Evolutionary conservation across 1,284 basidiomycete genomes (phyloP).

Genomic region (Sporisorium reilianum): DNA sequence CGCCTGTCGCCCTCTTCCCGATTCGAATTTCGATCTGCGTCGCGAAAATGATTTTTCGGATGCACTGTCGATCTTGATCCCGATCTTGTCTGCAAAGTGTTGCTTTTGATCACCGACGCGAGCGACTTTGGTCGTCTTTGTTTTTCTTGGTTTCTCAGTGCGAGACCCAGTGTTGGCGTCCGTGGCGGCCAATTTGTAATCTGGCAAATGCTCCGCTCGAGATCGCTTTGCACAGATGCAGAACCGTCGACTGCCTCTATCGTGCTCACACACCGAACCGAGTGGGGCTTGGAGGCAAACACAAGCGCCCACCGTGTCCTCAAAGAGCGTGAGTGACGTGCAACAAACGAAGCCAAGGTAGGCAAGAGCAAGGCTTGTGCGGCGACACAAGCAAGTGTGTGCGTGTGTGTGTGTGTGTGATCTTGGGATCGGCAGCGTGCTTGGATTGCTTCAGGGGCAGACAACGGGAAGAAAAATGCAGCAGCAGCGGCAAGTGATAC

Average conservation of each 20-base stretch:
- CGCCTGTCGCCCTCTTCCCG: not conserved
- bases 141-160: not conserved
- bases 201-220: too few species aligned
- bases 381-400: not conserved
- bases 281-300: not conserved
- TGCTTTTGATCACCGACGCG: not conserved
- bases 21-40: not conserved
- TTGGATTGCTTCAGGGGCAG: not conserved
- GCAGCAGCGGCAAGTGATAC: not conserved
- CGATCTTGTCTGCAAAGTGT: not conserved
- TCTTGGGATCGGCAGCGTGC: not conserved
- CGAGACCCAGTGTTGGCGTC: not conserved
- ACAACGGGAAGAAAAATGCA: not conserved
- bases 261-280: not conserved
- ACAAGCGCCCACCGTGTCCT: not conserved
- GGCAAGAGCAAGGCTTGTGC: too few species aligned
- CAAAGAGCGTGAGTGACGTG: too few species aligned
- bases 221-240: too few species aligned
- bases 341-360: too few species aligned
- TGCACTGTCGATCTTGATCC: slow-evolving; percentile 7
- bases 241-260: too few species aligned
- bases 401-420: not conserved
- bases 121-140: too few species aligned
- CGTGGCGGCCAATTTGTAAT: not conserved
- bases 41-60: too few species aligned